Evolutionary conservation across 441 rosid species (phyloP).

Genomic region (Theobroma grandiflorum): DNA sequence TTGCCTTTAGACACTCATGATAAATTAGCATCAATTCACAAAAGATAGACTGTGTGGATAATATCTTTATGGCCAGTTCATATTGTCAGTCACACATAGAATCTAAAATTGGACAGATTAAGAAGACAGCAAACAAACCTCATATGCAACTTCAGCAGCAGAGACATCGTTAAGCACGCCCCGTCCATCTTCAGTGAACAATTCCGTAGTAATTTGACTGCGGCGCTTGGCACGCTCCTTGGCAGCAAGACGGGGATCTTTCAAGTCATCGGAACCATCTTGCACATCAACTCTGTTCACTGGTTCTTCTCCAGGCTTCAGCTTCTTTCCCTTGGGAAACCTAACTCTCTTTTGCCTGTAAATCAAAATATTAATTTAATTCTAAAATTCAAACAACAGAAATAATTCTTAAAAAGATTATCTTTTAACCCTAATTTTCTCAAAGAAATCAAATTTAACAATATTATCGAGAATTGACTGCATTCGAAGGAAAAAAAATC

Average conservation of each 20-base stretch:
- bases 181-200: constrained; percentile 55
- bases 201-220: constrained; percentile 56
- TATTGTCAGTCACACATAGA: background rate
- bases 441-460: background rate
- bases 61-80: background rate
- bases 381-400: constrained; percentile 13
- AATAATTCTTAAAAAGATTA: background rate
- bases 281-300: constrained; percentile 40
- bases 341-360: constrained; percentile 81
- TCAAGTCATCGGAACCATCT: constrained; percentile 34
- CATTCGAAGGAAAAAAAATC: background rate
- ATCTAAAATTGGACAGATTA: constrained; percentile 8
- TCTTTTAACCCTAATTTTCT: background rate
- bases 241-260: constrained; percentile 70
- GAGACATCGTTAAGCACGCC: constrained; percentile 40
- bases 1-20: background rate
- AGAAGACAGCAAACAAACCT: constrained; percentile 48
- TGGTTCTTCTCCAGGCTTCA: constrained; percentile 61
- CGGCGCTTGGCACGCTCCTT: constrained; percentile 79
- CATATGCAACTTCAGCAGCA: constrained; percentile 71
- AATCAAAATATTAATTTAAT: constrained; percentile 26
- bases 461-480: background rate
- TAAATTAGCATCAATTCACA: background rate
- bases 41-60: background rate
- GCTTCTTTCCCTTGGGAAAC: constrained; percentile 93